Evolutionary conservation across 306 rosid species (phyloP).

Genomic region (Cyamopsis tetragonoloba): DNA sequence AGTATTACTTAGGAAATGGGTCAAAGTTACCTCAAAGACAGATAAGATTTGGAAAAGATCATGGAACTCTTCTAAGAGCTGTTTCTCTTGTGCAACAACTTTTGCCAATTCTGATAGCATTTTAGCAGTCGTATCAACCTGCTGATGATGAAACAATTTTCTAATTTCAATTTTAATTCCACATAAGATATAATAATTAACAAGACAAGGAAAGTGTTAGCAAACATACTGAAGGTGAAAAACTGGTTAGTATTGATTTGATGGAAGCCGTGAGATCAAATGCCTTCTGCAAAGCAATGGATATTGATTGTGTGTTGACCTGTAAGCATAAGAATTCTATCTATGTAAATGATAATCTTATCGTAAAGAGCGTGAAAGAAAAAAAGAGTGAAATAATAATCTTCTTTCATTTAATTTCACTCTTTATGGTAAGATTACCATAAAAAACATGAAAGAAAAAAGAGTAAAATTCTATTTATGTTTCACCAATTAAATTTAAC

Average conservation of each 20-base stretch:
- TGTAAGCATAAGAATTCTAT: slow-evolving; percentile 12
- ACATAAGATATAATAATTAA: neutral
- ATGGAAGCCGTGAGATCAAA: slow-evolving; percentile 45
- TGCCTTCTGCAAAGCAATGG: slow-evolving; percentile 42
- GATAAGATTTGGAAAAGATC: slow-evolving; percentile 46
- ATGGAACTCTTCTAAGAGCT: slow-evolving; percentile 56
- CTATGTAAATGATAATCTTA: no score
- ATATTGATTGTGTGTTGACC: slow-evolving; percentile 42
- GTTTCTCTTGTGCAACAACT: slow-evolving; percentile 60
- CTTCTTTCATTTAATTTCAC: no score
- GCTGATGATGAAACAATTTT: slow-evolving; percentile 25
- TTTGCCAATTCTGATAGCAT: slow-evolving; percentile 58
- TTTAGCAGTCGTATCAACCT: slow-evolving; percentile 46
- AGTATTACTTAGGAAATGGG: neutral
- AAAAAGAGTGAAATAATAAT: no score
- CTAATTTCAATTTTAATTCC: neutral
- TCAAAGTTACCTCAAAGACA: slow-evolving; percentile 48
- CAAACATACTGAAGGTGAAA: slow-evolving; percentile 41
- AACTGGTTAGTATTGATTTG: slow-evolving; percentile 36
- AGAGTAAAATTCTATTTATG: no score
- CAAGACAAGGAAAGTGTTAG: neutral
- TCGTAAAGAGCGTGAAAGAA: no score
- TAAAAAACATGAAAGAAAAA: no score
- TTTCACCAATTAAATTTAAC: no score
- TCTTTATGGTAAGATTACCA: no score